Evolutionary conservation across 352 stramenopile species (phyloP), one percentile per base, ranked within the genome.

Genomic region (Globisporangium lucens): DNA sequence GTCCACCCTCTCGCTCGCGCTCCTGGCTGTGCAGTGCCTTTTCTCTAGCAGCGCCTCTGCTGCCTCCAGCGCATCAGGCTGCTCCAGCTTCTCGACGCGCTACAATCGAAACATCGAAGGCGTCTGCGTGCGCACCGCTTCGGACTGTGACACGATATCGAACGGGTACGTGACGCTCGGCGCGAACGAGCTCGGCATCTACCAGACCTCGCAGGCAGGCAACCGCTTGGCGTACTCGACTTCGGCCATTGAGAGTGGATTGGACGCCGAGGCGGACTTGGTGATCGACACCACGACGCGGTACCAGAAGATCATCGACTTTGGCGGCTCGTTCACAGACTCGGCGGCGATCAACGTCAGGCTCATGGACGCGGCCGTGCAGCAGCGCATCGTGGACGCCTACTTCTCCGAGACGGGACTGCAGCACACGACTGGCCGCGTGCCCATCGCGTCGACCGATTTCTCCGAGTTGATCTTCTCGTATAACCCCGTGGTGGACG

Each of bases 241-340:
- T 22, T 24, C 71, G n/a, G 13, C 57, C 3, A 57, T 24, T 7
- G 38, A 66, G 9, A 33, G 15, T 10, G 30, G 70, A 8, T 61
- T 24, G 17, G 57, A 65, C 15, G 36, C 61, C 36, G 67, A 69
- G 0, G 66, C 70, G 12, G 75, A 83, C 58, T 47, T 89, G 22
- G 69, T 65, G n/a, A 73, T 83, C 35, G 68, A 82, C 63, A 62
- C 62, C 41, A 68, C 22, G 9, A 77, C 71, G 46, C 83, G 43
- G 51, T 84, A 82, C 62, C 78, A 95, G 66, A 68, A 80, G 30
- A 90, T 96, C 41, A 70, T 91, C 12, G 88, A 85, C 3, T 96
- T 96, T 52, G 89, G 89, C 46, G 89, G 84, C 13, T 85, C 88
- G 1, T 96, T 96, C 78, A 96, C 89, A 10, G 89, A 96, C 38